Base-by-base conservation (phyloP, 1,284 basidiomycete species). In the Papiliotrema laurentii region DNA sequence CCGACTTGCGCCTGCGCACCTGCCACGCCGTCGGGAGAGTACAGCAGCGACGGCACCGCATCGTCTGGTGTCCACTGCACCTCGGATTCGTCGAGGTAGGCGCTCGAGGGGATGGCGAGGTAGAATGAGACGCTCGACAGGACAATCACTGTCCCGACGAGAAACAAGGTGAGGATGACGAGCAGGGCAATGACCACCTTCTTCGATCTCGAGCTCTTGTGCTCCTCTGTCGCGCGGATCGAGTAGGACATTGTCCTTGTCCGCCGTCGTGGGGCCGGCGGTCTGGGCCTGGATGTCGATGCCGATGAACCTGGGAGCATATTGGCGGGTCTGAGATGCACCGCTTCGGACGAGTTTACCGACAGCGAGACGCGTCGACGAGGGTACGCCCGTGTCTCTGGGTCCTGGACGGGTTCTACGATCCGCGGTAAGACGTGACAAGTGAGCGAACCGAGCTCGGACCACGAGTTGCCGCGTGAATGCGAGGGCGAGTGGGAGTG, bases 41-140 rank as follows among this genome's bases (percentile, higher is more conserved):
- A 59, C 19, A 31, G 38, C 7, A 67, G 50, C 14, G 43, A 48
- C 40, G 35, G 31, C 40, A 69, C 69, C 16, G 44, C 58, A 44
- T 71, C 64, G 72, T 62, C 77, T 34, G 54, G 71, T 71, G 46
- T 51, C 51, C 80, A 71, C 53, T 84, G 83, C 22, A 94, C 82
- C 68, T 94, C 88, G 13, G 76, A 71, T 67, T 92, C 86, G 9
- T 83, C 79, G 64, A 96, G 79, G 71, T 89, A 89, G 31, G 89
- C 89, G 28, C 77, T 73, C 43, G 79, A 70, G 71, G 85, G 82
- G 68, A 97, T 91, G 59, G 84, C 81, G 61, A 97, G 88, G 73
- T 92, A 96, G 71, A 87, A 86, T 26, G 89, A 87, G 39, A 96
- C 83, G 24, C 89, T 89, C 14, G 87, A 87, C 67, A 98, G 85